Percentiles rank a stretch among this genome's conserved stretches.
phyloP scores from a whole-genome alignment of 331 rosid species.

The Cydonia oblonga region DNA sequence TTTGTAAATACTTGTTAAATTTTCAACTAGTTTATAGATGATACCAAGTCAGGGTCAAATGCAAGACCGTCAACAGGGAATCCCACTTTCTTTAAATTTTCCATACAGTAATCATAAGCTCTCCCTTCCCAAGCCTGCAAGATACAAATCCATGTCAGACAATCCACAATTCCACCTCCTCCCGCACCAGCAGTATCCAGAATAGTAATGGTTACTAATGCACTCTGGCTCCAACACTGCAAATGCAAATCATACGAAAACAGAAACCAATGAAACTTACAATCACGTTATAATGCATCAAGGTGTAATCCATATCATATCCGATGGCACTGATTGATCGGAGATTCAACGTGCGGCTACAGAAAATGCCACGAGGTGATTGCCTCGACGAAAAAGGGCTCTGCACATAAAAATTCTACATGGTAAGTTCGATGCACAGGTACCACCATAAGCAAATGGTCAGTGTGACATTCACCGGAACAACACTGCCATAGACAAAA shows the following conservation, averaged over 20 bases:
- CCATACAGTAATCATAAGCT: slow-evolving; percentile 96
- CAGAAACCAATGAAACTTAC: too few relatives aligned
- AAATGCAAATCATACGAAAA: too few relatives aligned
- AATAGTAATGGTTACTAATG: too few relatives aligned
- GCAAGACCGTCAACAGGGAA: slow-evolving; percentile 86
- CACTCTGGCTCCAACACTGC: too few relatives aligned
- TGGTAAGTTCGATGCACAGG: background rate
- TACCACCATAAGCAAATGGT: background rate
- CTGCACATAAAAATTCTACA: slow-evolving; percentile 28
- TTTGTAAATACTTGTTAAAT: background rate
- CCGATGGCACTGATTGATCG: slow-evolving; percentile 95
- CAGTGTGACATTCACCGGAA: background rate
- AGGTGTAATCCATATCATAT: slow-evolving; percentile 96
- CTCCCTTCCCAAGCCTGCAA: slow-evolving; percentile 97
- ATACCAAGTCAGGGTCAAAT: slow-evolving; percentile 89
- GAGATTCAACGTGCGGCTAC: slow-evolving; percentile 89
- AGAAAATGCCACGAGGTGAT: slow-evolving; percentile 83
- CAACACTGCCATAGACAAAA: background rate
- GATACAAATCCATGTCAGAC: slow-evolving; percentile 9
- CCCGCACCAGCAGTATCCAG: background rate
- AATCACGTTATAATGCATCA: slow-evolving; percentile 89
- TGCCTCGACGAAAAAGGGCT: slow-evolving; percentile 68
- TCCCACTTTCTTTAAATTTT: slow-evolving; percentile 74
- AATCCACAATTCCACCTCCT: background rate
- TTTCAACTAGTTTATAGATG: slow-evolving; percentile 6